These are phyloP conservation scores for Aulographum hederae DNA, from an alignment of 2,329 filamentous ascomycete species.

Conservation along the genomic window DNA sequence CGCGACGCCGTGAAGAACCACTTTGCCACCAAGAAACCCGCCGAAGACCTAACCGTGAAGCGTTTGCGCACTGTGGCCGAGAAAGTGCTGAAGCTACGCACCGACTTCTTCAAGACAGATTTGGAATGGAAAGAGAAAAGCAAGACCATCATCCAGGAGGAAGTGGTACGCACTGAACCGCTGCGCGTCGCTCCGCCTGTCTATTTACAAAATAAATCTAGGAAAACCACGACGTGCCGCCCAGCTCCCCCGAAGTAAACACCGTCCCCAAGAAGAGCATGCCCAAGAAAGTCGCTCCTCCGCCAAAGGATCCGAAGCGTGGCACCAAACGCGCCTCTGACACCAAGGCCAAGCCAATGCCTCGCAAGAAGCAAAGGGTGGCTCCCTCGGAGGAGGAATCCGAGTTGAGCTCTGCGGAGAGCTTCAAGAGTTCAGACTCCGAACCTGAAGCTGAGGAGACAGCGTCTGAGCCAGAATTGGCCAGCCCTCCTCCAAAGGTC, in stretches of 20 bases:
- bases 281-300: background rate
- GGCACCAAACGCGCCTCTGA: conserved; percentile 9
- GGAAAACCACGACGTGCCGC: background rate
- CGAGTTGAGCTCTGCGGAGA: conserved; percentile 2
- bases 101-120: conserved; percentile 36
- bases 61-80: conserved; percentile 35
- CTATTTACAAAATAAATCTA: background rate
- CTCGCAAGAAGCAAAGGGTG: conserved; percentile 3
- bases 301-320: background rate
- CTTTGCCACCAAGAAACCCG: background rate
- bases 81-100: conserved; percentile 29
- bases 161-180: conserved; percentile 23
- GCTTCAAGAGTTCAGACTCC: background rate
- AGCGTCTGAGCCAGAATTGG: no score
- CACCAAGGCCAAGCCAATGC: conserved; percentile 5
- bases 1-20: background rate
- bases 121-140: conserved; percentile 35
- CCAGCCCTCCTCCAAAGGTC: no score
- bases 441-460: background rate
- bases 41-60: conserved; percentile 34
- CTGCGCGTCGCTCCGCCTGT: conserved; percentile 11
- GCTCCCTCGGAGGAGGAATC: conserved; percentile 3
- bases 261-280: conserved; percentile 8
- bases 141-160: conserved; percentile 32
- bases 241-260: conserved; percentile 5